Evolutionary conservation across 2,329 filamentous ascomycete genomes (phyloP).

Genomic region (Aspergillus hiratsukae): DNA sequence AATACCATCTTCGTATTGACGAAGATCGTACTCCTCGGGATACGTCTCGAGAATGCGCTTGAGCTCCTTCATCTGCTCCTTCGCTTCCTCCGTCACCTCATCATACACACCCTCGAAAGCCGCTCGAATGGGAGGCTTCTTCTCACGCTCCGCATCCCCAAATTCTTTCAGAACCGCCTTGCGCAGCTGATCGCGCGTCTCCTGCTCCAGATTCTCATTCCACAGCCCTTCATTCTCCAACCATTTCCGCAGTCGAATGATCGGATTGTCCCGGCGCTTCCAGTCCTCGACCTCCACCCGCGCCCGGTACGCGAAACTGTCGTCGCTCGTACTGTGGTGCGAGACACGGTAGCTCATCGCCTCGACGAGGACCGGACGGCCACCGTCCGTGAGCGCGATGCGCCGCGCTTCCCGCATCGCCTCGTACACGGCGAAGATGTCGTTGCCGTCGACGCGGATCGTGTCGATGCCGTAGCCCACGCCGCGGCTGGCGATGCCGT

Average conservation of each 20-base stretch:
- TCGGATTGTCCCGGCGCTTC: conserved; percentile 85
- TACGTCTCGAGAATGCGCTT: conserved; percentile 76
- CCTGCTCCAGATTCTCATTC: conserved; percentile 78
- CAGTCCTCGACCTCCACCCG: conserved; percentile 91
- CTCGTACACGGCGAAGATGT: conserved; percentile 82
- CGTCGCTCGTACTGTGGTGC: conserved; percentile 94
- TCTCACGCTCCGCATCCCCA: conserved; percentile 59
- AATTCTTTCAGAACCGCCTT: conserved; percentile 82
- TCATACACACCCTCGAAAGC: conserved; percentile 88
- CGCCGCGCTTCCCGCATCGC: conserved; percentile 71
- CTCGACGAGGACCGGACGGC: conserved; percentile 80
- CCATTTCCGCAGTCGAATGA: conserved; percentile 82
- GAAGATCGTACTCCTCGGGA: conserved; percentile 85
- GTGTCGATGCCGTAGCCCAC: conserved; percentile 93
- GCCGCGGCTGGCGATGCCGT: conserved; percentile 82
- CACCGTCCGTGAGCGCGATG: conserved; percentile 75
- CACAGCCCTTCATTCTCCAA: conserved; percentile 78
- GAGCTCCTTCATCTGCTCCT: conserved; percentile 70
- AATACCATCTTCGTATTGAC: conserved; percentile 68
- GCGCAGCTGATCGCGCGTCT: conserved; percentile 59
- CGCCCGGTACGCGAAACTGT: conserved; percentile 93
- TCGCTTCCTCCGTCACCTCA: conserved; percentile 73
- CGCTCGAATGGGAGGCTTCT: conserved; percentile 50
- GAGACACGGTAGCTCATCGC: conserved; percentile 98
- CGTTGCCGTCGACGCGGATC: conserved; percentile 88